Evolutionary conservation across 148 eudicot genomes (phyloP).

Genomic region (Rhododendron henanense): DNA sequence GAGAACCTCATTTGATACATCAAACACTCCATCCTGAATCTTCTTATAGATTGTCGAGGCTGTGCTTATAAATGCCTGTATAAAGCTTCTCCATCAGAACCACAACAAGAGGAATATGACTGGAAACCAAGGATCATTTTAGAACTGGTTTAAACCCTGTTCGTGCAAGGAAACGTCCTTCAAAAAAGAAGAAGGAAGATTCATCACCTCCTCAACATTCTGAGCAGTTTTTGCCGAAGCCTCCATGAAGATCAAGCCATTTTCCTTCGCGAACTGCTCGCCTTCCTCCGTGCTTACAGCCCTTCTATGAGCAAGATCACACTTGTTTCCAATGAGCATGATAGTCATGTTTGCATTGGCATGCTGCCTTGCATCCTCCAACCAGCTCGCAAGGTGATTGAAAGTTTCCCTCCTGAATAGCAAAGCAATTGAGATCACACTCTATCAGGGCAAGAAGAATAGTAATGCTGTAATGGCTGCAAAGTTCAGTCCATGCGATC

Average conservation of each 20-base stretch:
- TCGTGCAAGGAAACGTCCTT: background rate
- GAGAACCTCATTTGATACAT: constrained; percentile 49
- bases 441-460: background rate
- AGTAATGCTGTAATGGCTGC: background rate
- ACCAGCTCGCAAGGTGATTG: constrained; percentile 58
- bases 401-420: constrained; percentile 54
- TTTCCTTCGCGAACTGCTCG: constrained; percentile 52
- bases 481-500: background rate
- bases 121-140: background rate
- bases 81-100: background rate
- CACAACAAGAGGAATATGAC: background rate
- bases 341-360: constrained; percentile 59
- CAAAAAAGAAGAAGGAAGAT: background rate
- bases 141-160: background rate
- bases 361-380: constrained; percentile 61
- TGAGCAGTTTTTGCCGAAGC: constrained; percentile 57
- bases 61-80: constrained; percentile 51
- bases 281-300: constrained; percentile 62
- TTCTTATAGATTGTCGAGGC: constrained; percentile 50
- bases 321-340: constrained; percentile 52
- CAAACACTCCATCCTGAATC: constrained; percentile 54
- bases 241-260: constrained; percentile 57
- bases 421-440: background rate
- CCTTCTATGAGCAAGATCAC: constrained; percentile 55
- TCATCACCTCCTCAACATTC: constrained; percentile 53